Evolutionary conservation across 108 stramenopile genomes (phyloP).

Genomic region (Epipyxis sp.): DNA sequence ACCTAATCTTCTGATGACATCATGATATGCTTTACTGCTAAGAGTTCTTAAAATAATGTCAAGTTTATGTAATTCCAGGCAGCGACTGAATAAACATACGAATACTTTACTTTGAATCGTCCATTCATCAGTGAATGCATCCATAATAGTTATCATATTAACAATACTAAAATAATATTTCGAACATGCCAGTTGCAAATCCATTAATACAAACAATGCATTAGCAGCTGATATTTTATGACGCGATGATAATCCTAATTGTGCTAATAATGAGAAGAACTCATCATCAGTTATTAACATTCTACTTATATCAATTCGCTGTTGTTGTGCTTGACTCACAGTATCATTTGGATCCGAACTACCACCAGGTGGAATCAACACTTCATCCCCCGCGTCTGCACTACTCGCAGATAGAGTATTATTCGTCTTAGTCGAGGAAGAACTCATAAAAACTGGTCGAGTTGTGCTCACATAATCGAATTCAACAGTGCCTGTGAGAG

Average conservation of each 20-base stretch:
- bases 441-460: background rate
- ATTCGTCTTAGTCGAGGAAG: too few species aligned
- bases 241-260: background rate
- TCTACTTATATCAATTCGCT: too few species aligned
- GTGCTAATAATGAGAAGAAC: background rate
- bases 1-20: background rate
- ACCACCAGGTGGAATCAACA: too few species aligned
- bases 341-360: too few species aligned
- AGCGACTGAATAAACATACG: background rate
- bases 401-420: too few species aligned
- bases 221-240: background rate
- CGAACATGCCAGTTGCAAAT: conserved; percentile 9
- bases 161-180: background rate
- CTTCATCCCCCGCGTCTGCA: too few species aligned
- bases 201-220: background rate
- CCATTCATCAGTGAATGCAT: background rate
- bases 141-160: background rate
- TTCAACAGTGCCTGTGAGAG: background rate
- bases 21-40: background rate
- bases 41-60: background rate
- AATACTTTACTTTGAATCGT: background rate
- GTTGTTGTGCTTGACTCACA: too few species aligned
- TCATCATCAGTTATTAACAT: background rate
- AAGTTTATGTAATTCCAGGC: background rate
- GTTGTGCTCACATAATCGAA: conserved; percentile 23